Conservation (phyloP, 768 basidiomycete genomes). For the Heimioporus sp. region DNA sequence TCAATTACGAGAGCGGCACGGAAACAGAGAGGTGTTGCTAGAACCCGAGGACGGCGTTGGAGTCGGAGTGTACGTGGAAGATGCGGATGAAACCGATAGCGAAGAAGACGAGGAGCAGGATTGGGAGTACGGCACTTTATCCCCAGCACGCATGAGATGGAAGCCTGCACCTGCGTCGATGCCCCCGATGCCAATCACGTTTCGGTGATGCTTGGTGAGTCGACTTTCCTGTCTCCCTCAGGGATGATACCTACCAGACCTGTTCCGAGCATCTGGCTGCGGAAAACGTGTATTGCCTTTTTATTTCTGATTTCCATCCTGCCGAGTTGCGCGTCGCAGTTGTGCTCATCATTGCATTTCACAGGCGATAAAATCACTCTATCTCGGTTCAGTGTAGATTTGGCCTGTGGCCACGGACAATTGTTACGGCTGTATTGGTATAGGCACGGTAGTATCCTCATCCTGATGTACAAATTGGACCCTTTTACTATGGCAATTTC, state of each 20-base stretch:
- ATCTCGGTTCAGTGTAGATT: too few species aligned
- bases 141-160: conserved; percentile 53
- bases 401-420: conserved; percentile 10
- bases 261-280: conserved; percentile 65
- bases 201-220: conserved; percentile 27
- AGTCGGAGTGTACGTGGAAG: conserved; percentile 77
- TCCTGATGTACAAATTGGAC: conserved; percentile 7
- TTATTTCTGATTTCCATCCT: not conserved
- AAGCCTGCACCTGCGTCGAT: conserved; percentile 51
- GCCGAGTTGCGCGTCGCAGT: too few species aligned
- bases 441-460: not conserved
- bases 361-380: conserved; percentile 4
- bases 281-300: conserved; percentile 68
- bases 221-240: conserved; percentile 12
- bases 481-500: not conserved
- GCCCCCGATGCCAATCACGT: conserved; percentile 44
- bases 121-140: conserved; percentile 57
- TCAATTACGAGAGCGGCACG: conserved; percentile 47
- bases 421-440: not conserved
- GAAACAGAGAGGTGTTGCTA: conserved; percentile 54
- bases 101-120: conserved; percentile 34
- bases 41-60: conserved; percentile 69
- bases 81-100: conserved; percentile 48
- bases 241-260: conserved; percentile 77
- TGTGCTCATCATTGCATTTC: not conserved